phyloP scores from a whole-genome alignment of 148 eudicot genomes.

The Rhododendron molle region DNA sequence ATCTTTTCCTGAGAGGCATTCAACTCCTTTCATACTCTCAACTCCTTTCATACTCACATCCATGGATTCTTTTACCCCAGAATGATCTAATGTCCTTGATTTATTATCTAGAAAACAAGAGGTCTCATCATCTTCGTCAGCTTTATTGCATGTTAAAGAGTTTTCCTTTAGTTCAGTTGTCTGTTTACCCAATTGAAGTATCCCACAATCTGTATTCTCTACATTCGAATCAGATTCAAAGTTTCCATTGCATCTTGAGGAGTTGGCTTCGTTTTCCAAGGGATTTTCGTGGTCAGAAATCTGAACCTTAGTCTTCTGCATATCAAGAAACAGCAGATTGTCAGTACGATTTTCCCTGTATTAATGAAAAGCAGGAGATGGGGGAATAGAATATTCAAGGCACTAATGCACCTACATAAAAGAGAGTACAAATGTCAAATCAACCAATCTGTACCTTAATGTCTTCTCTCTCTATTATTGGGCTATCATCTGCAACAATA shows the following conservation, averaged over 20 bases:
- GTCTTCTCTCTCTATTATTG: neutral
- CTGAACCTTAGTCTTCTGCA: conserved; percentile 2
- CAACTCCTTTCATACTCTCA: neutral
- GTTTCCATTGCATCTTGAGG: conserved; percentile 2
- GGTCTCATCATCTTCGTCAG: neutral
- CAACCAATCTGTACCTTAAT: neutral
- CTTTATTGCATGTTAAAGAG: neutral
- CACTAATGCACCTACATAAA: neutral
- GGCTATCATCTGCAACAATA: neutral
- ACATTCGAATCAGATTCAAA: neutral
- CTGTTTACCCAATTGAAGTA: neutral
- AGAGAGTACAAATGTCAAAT: neutral
- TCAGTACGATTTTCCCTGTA: neutral
- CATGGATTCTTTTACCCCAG: conserved; percentile 2
- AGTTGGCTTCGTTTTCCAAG: neutral
- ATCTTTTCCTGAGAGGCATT: neutral
- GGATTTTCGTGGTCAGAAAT: neutral
- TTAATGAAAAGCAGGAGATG: neutral
- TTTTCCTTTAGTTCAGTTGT: neutral
- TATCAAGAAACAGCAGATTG: conserved; percentile 2
- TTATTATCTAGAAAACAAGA: neutral
- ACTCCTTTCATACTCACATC: neutral
- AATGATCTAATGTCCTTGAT: neutral
- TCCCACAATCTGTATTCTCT: neutral
- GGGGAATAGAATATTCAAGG: neutral